These are phyloP conservation scores for Aphanomyces euteiches DNA, from an alignment of 352 stramenopile species.

Conservation along the genomic window DNA sequence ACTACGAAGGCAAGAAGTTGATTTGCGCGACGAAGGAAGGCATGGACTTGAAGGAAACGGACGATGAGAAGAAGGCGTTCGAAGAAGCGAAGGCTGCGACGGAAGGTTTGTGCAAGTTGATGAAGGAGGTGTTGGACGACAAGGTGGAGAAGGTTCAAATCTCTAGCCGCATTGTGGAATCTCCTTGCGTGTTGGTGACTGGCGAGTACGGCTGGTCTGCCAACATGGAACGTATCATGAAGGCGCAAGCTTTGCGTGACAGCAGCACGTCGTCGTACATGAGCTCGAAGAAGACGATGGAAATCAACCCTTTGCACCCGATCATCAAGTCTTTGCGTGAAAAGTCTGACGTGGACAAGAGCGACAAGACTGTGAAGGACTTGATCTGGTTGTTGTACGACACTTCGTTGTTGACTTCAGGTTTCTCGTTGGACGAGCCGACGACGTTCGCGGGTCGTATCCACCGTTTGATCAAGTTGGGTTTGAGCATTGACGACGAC, in stretches of 20 bases:
- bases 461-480: slow-evolving; percentile 99
- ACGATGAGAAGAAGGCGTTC: slow-evolving; percentile 98
- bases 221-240: slow-evolving; percentile 99
- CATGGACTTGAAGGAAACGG: slow-evolving; percentile 93
- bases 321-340: slow-evolving; percentile 98
- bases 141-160: slow-evolving; percentile 99
- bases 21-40: slow-evolving; percentile 98
- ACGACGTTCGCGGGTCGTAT: slow-evolving; percentile 99
- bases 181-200: slow-evolving; percentile 97
- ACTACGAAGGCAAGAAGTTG: slow-evolving; percentile 99
- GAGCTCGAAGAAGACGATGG: slow-evolving; percentile 99
- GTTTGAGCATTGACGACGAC: slow-evolving; percentile 98
- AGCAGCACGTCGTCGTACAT: slow-evolving; percentile 97
- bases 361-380: slow-evolving; percentile 99
- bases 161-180: slow-evolving; percentile 98
- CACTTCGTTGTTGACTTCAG: slow-evolving; percentile 97
- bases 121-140: slow-evolving; percentile 99
- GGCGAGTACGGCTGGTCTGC: slow-evolving; percentile 99
- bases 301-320: slow-evolving; percentile 99
- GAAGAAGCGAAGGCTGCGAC: slow-evolving; percentile 98
- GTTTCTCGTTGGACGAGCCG: slow-evolving; percentile 98
- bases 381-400: slow-evolving; percentile 99
- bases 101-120: slow-evolving; percentile 98
- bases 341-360: slow-evolving; percentile 98
- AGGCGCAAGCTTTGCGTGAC: slow-evolving; percentile 98